Evolutionary conservation across 768 basidiomycete species (phyloP).

Genomic region (Tulasnella sp.): DNA sequence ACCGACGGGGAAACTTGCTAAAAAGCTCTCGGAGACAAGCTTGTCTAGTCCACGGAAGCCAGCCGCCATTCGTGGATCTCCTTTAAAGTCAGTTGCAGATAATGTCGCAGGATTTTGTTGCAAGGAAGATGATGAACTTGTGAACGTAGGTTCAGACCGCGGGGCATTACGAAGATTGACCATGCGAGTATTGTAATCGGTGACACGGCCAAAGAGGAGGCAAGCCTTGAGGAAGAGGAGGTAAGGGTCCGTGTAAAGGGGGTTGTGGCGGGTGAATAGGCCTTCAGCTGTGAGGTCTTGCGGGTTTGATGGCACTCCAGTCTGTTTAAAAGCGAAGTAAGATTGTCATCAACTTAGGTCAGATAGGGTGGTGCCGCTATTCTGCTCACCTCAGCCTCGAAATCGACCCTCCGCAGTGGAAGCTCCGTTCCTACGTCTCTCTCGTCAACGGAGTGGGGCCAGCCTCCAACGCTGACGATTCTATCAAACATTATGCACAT

Average conservation of each 20-base stretch:
- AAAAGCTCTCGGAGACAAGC: constrained; percentile 58
- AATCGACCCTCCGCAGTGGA: constrained; percentile 66
- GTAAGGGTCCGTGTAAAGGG: constrained; percentile 75
- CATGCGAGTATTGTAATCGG: constrained; percentile 73
- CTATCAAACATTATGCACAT: constrained; percentile 84
- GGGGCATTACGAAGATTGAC: constrained; percentile 14
- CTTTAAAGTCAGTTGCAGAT: constrained; percentile 27
- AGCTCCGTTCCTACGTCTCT: constrained; percentile 78
- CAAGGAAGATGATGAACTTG: not conserved
- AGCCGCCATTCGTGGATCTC: constrained; percentile 27
- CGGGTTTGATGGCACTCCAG: constrained; percentile 59
- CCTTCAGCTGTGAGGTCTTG: constrained; percentile 59
- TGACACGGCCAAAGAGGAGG: constrained; percentile 79
- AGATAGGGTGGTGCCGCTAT: not conserved
- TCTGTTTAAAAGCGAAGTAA: constrained; percentile 33
- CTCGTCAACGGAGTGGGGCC: constrained; percentile 80
- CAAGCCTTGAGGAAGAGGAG: constrained; percentile 71
- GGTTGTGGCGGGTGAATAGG: constrained; percentile 61
- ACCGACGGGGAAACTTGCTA: constrained; percentile 54
- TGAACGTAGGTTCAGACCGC: not conserved
- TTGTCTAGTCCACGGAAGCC: constrained; percentile 66
- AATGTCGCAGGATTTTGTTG: not conserved
- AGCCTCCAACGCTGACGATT: constrained; percentile 71
- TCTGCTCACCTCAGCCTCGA: constrained; percentile 57
- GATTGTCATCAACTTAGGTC: not conserved